Percentiles rank a stretch among this genome's conserved stretches.
Evolutionary conservation across 2,329 filamentous ascomycete genomes (phyloP).

Genomic region (Penicillium sp.): DNA sequence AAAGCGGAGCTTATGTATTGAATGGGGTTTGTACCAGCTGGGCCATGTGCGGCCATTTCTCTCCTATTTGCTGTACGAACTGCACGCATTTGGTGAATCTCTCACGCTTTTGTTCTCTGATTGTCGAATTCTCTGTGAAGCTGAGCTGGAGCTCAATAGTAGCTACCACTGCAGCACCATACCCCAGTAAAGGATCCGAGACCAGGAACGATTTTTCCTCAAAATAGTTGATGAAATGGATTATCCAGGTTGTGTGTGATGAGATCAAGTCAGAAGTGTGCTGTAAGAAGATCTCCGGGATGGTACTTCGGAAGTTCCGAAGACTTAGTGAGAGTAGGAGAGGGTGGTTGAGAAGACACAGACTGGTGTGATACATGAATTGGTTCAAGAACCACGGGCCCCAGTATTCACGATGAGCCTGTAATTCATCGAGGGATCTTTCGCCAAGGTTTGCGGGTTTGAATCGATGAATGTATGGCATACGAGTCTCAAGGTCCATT

Average conservation of each 20-base stretch:
- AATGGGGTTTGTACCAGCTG: constrained; percentile 37
- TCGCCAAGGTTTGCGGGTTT: constrained; percentile 51
- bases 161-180: constrained; percentile 55
- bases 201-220: constrained; percentile 49
- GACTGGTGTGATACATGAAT: constrained; percentile 55
- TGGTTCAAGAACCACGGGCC: constrained; percentile 56
- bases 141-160: constrained; percentile 58
- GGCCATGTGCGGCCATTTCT: constrained; percentile 49
- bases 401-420: constrained; percentile 54
- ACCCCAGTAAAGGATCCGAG: constrained; percentile 51
- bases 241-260: constrained; percentile 55
- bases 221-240: constrained; percentile 53
- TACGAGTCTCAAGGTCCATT: constrained; percentile 55
- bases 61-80: constrained; percentile 46
- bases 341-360: constrained; percentile 57
- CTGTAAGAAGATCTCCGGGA: constrained; percentile 57
- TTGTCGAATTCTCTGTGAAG: constrained; percentile 46
- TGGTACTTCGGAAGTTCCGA: constrained; percentile 53
- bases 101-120: constrained; percentile 45
- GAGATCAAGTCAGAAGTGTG: constrained; percentile 55
- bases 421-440: constrained; percentile 43
- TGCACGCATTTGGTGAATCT: constrained; percentile 48
- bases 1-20: background rate
- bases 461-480: constrained; percentile 55
- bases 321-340: constrained; percentile 56